phyloP scores from a whole-genome alignment of 2,329 filamentous ascomycete species.

The Venturia asperata region DNA sequence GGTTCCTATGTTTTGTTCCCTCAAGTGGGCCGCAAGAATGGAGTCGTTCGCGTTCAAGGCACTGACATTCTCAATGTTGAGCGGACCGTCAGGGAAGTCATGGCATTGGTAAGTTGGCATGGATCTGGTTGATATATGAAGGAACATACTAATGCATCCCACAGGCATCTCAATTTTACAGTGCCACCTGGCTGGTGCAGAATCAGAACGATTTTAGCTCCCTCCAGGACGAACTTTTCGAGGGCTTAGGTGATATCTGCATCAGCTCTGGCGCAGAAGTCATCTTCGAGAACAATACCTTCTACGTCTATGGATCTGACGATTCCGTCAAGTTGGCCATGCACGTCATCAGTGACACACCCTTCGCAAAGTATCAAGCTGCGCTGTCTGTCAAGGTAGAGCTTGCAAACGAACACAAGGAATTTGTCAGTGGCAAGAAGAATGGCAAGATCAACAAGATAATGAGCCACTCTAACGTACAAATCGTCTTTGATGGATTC shows the following conservation, averaged over 20 bases:
- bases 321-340: slow-evolving; percentile 95
- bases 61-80: slow-evolving; percentile 91
- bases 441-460: slow-evolving; percentile 99
- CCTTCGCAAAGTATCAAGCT: slow-evolving; percentile 67
- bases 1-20: slow-evolving; percentile 93
- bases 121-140: slow-evolving; percentile 20
- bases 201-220: slow-evolving; percentile 16
- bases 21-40: slow-evolving; percentile 75
- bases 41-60: slow-evolving; percentile 81
- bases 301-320: slow-evolving; percentile 90
- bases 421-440: slow-evolving; percentile 99
- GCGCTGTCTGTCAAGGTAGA: slow-evolving; percentile 98
- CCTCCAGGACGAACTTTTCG: slow-evolving; percentile 56
- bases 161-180: slow-evolving; percentile 93
- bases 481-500: slow-evolving; percentile 98
- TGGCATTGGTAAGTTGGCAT: slow-evolving; percentile 66
- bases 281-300: slow-evolving; percentile 87
- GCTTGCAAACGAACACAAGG: slow-evolving; percentile 97
- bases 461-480: slow-evolving; percentile 98
- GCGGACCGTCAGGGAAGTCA: slow-evolving; percentile 88
- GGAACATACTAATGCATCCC: slow-evolving; percentile 23
- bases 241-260: slow-evolving; percentile 93
- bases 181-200: slow-evolving; percentile 70
- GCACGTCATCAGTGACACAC: slow-evolving; percentile 84
- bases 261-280: slow-evolving; percentile 94